Evolutionary conservation across 108 stramenopile genomes (phyloP), one percentile per base, ranked within the genome.

Genomic region (Nannochloropsis oceanica): DNA sequence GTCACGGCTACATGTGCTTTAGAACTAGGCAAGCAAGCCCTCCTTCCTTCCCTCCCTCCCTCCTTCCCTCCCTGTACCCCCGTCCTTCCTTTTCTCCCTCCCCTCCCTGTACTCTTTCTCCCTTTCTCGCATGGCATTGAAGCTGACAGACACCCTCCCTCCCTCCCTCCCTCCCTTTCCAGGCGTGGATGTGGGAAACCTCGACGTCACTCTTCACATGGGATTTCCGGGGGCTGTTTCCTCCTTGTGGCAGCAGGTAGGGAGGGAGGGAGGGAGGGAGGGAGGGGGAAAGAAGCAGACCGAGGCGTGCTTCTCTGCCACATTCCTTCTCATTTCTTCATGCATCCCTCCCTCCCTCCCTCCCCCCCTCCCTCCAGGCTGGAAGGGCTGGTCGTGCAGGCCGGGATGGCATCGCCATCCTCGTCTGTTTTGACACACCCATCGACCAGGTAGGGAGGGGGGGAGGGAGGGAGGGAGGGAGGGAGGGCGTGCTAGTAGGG

Each of bases 21-120:
- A n/a, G 97, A 98, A 87, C 91, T 98, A 0, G 97, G 97, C 25
- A 93, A n/a, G n/a, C n/a, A n/a, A n/a, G n/a, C n/a, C n/a, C n/a
- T n/a, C n/a, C n/a, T n/a, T n/a, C n/a, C n/a, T n/a, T n/a, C n/a
- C n/a, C n/a, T n/a, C n/a, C n/a, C n/a, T n/a, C n/a, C n/a, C n/a
- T n/a, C n/a, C n/a, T n/a, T n/a, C n/a, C n/a, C n/a, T n/a, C n/a
- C n/a, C n/a, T n/a, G n/a, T n/a, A n/a, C n/a, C n/a, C n/a, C n/a
- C n/a, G n/a, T n/a, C n/a, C n/a, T n/a, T n/a, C n/a, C n/a, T n/a
- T n/a, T n/a, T n/a, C n/a, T n/a, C n/a, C n/a, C n/a, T n/a, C n/a
- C n/a, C n/a, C n/a, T n/a, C n/a, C n/a, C n/a, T n/a, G n/a, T n/a
- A n/a, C n/a, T n/a, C n/a, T n/a, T n/a, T n/a, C n/a, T n/a, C n/a